Evolutionary conservation across 1,284 basidiomycete species (phyloP).

Genomic region (Papiliotrema flavescens): DNA sequence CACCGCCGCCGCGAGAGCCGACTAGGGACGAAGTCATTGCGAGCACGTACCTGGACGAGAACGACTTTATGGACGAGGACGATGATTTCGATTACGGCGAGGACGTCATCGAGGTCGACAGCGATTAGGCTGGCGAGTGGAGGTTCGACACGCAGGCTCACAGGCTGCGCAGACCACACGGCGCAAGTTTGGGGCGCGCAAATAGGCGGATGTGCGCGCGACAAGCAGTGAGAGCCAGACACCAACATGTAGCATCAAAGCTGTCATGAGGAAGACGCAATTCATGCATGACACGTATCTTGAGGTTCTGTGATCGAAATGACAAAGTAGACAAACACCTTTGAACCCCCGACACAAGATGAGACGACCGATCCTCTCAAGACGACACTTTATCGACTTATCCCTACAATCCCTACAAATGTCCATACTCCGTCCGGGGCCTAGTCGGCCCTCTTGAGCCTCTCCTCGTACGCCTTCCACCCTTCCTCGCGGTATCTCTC

Average conservation of each 20-base stretch:
- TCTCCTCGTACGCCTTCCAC: slow-evolving; percentile 81
- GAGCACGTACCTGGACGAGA: slow-evolving; percentile 37
- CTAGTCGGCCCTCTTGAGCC: slow-evolving; percentile 17
- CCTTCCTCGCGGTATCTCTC: slow-evolving; percentile 80
- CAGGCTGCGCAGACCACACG: neutral
- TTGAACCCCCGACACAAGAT: neutral
- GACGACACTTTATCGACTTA: no score
- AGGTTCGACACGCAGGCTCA: no score
- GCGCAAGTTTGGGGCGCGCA: no score
- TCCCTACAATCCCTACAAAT: neutral
- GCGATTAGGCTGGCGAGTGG: slow-evolving; percentile 24
- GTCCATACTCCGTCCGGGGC: neutral
- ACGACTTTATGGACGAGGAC: slow-evolving; percentile 33
- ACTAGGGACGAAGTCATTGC: slow-evolving; percentile 29
- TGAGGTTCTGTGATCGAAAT: no score
- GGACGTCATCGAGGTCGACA: slow-evolving; percentile 47
- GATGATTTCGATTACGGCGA: slow-evolving; percentile 35
- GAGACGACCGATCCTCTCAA: no score
- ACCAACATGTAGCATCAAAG: neutral
- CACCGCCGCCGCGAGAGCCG: neutral
- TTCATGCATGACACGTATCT: neutral
- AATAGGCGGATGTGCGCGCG: no score
- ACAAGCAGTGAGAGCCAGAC: neutral
- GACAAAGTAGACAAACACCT: no score
- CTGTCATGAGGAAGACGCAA: neutral